Conservation (phyloP, 768 basidiomycete species). For the Mycena kentingensis region DNA sequence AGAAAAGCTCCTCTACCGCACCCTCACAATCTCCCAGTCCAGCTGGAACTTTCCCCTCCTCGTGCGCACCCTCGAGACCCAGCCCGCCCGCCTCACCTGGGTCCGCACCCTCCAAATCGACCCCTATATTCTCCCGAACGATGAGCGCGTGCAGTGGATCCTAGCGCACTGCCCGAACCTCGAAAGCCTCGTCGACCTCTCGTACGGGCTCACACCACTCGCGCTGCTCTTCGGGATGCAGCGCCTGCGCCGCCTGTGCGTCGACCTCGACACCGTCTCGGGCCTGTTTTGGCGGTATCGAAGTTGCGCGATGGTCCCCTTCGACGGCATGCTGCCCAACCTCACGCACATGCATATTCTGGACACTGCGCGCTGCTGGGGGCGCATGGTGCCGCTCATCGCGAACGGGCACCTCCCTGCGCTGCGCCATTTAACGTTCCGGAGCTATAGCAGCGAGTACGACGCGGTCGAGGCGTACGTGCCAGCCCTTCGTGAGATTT, state of each 20-base stretch:
- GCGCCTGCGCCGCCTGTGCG: constrained; percentile 13
- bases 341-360: constrained; percentile 20
- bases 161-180: constrained; percentile 10
- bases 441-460: constrained; percentile 11
- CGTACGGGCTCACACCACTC: constrained; percentile 14
- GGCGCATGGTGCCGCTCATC: constrained; percentile 1
- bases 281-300: neutral
- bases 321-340: neutral
- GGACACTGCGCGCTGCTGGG: constrained; percentile 15
- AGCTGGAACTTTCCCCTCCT: constrained; percentile 16
- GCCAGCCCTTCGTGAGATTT: constrained; percentile 3
- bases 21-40: constrained; percentile 13
- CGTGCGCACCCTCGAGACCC: constrained; percentile 10
- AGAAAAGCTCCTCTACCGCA: constrained; percentile 18
- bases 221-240: neutral
- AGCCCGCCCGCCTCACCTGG: constrained; percentile 1
- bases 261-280: constrained; percentile 12
- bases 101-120: constrained; percentile 13
- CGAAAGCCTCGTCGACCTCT: constrained; percentile 15
- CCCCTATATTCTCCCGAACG: constrained; percentile 16
- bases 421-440: constrained; percentile 16
- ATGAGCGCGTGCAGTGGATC: constrained; percentile 6
- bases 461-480: constrained; percentile 4
- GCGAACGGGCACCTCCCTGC: constrained; percentile 11
- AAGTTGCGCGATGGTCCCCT: neutral